Evolutionary conservation across 345 rosid genomes (phyloP).

Genomic region (Heritiera littoralis): DNA sequence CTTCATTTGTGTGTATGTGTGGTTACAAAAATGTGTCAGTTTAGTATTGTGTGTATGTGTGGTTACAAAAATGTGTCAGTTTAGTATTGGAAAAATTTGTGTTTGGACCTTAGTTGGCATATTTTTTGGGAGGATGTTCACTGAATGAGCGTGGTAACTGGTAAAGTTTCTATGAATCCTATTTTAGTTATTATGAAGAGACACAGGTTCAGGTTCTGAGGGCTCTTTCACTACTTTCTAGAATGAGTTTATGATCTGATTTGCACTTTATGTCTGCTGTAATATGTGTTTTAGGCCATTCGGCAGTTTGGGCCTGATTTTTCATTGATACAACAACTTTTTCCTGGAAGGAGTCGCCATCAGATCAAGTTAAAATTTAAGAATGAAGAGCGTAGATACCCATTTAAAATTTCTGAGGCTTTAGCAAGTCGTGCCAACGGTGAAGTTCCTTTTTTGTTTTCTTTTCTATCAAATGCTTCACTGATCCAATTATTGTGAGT

Average conservation of each 20-base stretch:
- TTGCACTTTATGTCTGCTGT: constrained; percentile 6
- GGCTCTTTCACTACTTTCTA: neutral
- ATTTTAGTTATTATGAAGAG: neutral
- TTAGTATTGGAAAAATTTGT: neutral
- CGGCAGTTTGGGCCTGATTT: constrained; percentile 80
- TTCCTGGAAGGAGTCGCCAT: constrained; percentile 64
- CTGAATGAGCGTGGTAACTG: neutral
- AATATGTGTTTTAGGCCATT: constrained; percentile 49
- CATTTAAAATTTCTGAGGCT: constrained; percentile 62
- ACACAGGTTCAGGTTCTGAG: neutral
- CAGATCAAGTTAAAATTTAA: constrained; percentile 74
- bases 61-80: neutral
- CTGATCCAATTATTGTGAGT: neutral
- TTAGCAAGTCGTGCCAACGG: constrained; percentile 56
- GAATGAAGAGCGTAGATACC: constrained; percentile 73
- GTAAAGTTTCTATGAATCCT: neutral
- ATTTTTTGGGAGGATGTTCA: neutral
- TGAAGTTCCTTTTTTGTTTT: constrained; percentile 22
- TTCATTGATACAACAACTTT: constrained; percentile 69
- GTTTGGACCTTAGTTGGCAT: neutral
- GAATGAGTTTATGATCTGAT: neutral
- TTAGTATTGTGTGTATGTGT: neutral
- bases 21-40: neutral
- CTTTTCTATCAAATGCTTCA: neutral
- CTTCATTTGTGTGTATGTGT: neutral